A percentile compares a stretch with the other conserved stretches of the same genome.
Evolutionary conservation across 192 early-diverging fungal genomes (phyloP).

Genomic region (Coemansia sp.): DNA sequence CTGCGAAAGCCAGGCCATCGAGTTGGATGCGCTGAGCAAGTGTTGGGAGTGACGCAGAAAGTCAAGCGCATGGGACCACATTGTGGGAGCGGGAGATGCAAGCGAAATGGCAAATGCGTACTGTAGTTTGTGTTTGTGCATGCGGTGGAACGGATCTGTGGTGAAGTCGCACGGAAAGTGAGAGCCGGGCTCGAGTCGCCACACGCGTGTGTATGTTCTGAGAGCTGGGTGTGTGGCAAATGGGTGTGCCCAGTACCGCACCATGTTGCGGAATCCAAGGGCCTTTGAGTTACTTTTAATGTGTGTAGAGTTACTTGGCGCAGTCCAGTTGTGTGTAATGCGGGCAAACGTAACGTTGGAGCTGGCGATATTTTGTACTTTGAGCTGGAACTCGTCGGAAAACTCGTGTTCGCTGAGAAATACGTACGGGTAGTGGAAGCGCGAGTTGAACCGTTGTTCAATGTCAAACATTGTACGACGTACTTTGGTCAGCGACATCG

Average conservation of each 20-base stretch:
- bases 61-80: neutral
- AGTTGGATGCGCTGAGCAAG: neutral
- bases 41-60: neutral
- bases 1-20: conserved; percentile 18
- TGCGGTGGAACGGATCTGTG: conserved; percentile 21
- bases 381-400: conserved; percentile 54
- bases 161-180: conserved; percentile 40
- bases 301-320: conserved; percentile 5
- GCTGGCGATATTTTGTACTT: conserved; percentile 17
- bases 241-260: conserved; percentile 26
- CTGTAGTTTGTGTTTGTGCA: neutral
- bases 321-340: conserved; percentile 19
- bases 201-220: conserved; percentile 9
- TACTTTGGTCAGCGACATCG: conserved; percentile 59
- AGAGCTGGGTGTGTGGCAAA: conserved; percentile 27
- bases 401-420: conserved; percentile 71
- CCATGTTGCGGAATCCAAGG: conserved; percentile 22
- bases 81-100: neutral
- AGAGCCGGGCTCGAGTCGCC: conserved; percentile 39
- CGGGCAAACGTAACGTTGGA: conserved; percentile 32
- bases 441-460: conserved; percentile 62
- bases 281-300: conserved; percentile 1
- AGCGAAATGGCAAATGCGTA: conserved; percentile 34
- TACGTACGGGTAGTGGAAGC: conserved; percentile 70
- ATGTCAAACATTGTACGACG: conserved; percentile 58